Conservation (phyloP, 768 basidiomycete species). For the Tremella mesenterica region DNA sequence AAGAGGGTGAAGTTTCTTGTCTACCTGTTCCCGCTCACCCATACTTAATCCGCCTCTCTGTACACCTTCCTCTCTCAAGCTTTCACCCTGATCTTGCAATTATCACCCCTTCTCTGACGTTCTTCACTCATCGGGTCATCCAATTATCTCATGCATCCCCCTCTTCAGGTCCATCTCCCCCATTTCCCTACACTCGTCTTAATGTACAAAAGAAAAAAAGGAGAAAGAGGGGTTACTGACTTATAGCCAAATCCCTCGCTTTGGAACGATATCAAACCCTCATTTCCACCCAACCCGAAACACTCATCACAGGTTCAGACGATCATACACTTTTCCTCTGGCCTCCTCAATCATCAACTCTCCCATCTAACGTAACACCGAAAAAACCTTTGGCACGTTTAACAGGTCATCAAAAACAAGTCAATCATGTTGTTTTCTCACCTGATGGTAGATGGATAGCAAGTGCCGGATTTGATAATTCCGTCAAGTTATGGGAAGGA, state of each 20-base stretch:
- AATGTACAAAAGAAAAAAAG: too few species aligned
- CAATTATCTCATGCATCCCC: too few species aligned
- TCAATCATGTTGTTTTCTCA: conserved; percentile 87
- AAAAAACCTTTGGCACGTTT: conserved; percentile 67
- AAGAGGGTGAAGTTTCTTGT: conserved; percentile 78
- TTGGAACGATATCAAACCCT: conserved; percentile 61
- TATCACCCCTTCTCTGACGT: too few species aligned
- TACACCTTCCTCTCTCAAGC: conserved; percentile 13
- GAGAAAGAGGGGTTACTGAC: too few species aligned
- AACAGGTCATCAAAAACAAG: conserved; percentile 89
- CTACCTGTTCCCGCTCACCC: too few species aligned
- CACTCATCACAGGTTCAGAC: conserved; percentile 90
- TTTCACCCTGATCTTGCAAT: background rate
- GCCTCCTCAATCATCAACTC: conserved; percentile 58
- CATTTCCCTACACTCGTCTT: too few species aligned
- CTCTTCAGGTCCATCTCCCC: background rate
- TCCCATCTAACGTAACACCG: conserved; percentile 46
- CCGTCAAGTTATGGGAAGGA: conserved; percentile 84
- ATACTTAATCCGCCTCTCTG: too few species aligned
- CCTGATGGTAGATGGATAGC: conserved; percentile 90
- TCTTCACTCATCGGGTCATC: too few species aligned
- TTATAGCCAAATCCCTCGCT: conserved; percentile 64
- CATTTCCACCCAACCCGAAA: conserved; percentile 61
- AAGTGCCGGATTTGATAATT: conserved; percentile 81
- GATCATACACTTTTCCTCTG: conserved; percentile 97